These are phyloP conservation scores for Alternaria alternata DNA, from an alignment of 2,329 filamentous ascomycete genomes.

Conservation along the genomic window DNA sequence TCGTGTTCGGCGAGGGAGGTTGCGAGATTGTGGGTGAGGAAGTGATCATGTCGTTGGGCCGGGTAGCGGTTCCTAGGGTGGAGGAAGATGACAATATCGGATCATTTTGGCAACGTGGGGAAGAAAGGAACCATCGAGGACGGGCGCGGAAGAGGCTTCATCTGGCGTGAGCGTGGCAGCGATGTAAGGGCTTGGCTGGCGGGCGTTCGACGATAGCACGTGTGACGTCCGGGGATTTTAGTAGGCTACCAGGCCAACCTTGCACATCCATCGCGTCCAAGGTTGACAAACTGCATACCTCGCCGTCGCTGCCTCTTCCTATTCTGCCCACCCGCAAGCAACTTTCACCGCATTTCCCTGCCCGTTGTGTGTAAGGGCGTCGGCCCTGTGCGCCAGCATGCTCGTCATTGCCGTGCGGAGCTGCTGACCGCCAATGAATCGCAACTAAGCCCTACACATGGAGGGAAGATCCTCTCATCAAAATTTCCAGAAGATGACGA, in stretches of 20 bases:
- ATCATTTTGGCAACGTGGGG: conserved; percentile 23
- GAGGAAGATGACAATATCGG: conserved; percentile 12
- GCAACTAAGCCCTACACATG: conserved; percentile 1
- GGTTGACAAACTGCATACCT: conserved; percentile 9
- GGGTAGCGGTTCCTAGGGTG: conserved; percentile 13
- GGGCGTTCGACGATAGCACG: conserved; percentile 18
- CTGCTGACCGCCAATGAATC: not conserved
- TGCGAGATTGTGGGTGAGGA: conserved; percentile 50
- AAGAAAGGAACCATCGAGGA: conserved; percentile 11
- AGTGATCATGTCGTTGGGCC: conserved; percentile 43
- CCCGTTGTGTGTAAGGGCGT: not conserved
- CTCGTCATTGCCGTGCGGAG: conserved; percentile 6
- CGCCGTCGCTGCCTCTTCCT: conserved; percentile 2
- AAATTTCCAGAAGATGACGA: conserved; percentile 13
- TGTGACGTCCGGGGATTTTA: conserved; percentile 17
- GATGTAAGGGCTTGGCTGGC: conserved; percentile 15
- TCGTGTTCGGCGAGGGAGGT: conserved; percentile 45
- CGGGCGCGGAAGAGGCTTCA: conserved; percentile 25
- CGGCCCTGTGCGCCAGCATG: conserved; percentile 5
- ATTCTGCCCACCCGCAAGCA: conserved; percentile 6
- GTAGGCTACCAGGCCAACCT: conserved; percentile 7
- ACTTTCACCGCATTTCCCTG: conserved; percentile 21
- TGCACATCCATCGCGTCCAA: conserved; percentile 1
- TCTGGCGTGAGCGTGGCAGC: conserved; percentile 17
- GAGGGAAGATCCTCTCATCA: conserved; percentile 10